A percentile compares a stretch with the other conserved stretches of the same genome.
These are phyloP conservation scores for Penicillium cataractarum DNA, from an alignment of 495 filamentous ascomycete species.

Conservation along the genomic window DNA sequence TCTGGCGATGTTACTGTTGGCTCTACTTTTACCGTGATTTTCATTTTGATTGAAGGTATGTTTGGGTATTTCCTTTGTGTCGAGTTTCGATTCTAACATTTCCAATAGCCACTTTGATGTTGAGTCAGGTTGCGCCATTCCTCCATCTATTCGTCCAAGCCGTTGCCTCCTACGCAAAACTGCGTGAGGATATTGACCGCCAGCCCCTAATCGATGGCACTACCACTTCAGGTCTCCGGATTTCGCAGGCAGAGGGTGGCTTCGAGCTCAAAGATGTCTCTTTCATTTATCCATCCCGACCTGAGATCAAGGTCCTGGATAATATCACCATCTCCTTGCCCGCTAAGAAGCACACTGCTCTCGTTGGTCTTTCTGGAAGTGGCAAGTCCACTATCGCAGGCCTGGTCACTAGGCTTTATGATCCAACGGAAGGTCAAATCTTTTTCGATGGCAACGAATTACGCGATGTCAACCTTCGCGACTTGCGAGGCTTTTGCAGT, in stretches of 20 bases:
- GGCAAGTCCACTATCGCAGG: conserved; percentile 72
- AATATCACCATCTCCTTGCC: conserved; percentile 57
- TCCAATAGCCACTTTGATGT: conserved; percentile 56
- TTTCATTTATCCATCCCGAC: conserved; percentile 66
- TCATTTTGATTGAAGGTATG: conserved; percentile 65
- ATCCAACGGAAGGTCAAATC: conserved; percentile 49
- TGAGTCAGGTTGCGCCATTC: conserved; percentile 67
- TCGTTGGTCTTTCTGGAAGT: conserved; percentile 70
- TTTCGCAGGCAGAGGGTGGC: conserved; percentile 41
- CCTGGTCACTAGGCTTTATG: conserved; percentile 57
- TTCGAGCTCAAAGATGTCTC: conserved; percentile 58
- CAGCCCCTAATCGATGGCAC: conserved; percentile 53
- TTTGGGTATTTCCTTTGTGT: neutral
- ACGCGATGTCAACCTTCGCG: conserved; percentile 57
- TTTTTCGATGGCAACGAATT: conserved; percentile 58
- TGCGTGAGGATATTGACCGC: conserved; percentile 56
- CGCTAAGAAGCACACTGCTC: conserved; percentile 61
- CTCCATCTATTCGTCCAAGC: conserved; percentile 62
- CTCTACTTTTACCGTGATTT: conserved; percentile 66
- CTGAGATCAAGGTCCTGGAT: conserved; percentile 56
- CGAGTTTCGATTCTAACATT: conserved; percentile 16
- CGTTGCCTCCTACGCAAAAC: conserved; percentile 54
- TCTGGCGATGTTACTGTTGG: conserved; percentile 50
- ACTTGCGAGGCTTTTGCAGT: conserved; percentile 59
- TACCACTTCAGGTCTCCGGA: conserved; percentile 36